Conservation (phyloP, 345 rosid species). For the Luvunga scandens region DNA sequence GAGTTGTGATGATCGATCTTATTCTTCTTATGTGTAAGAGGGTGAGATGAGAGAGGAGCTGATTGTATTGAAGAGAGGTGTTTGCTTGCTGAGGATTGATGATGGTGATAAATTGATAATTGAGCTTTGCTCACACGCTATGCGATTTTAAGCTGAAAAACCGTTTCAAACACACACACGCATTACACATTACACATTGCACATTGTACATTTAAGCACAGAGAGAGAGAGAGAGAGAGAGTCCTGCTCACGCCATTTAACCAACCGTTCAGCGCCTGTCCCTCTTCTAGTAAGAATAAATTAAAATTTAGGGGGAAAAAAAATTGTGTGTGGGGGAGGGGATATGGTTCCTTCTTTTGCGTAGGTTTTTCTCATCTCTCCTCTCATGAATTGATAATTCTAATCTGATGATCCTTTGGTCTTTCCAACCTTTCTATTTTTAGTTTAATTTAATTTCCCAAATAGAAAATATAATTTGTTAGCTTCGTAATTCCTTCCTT, state of each 20-base stretch:
- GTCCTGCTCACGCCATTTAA: slow-evolving; percentile 22
- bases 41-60: too few species aligned
- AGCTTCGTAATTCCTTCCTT: too few species aligned
- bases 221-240: neutral
- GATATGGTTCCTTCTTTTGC: slow-evolving; percentile 22
- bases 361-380: neutral
- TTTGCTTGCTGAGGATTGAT: neutral
- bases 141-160: slow-evolving; percentile 22
- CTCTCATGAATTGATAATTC: neutral
- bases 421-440: slow-evolving; percentile 18
- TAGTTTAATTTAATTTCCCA: slow-evolving; percentile 3
- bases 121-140: slow-evolving; percentile 30
- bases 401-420: slow-evolving; percentile 13
- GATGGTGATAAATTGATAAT: neutral
- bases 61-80: too few species aligned
- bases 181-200: neutral
- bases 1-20: too few species aligned
- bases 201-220: too few species aligned
- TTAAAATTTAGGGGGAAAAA: too few species aligned
- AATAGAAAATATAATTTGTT: neutral
- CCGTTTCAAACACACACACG: slow-evolving; percentile 16
- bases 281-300: too few species aligned
- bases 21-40: too few species aligned
- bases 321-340: too few species aligned
- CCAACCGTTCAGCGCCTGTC: neutral